Base-by-base conservation (phyloP, 352 stramenopile species). In the Pythium oligandrum region DNA sequence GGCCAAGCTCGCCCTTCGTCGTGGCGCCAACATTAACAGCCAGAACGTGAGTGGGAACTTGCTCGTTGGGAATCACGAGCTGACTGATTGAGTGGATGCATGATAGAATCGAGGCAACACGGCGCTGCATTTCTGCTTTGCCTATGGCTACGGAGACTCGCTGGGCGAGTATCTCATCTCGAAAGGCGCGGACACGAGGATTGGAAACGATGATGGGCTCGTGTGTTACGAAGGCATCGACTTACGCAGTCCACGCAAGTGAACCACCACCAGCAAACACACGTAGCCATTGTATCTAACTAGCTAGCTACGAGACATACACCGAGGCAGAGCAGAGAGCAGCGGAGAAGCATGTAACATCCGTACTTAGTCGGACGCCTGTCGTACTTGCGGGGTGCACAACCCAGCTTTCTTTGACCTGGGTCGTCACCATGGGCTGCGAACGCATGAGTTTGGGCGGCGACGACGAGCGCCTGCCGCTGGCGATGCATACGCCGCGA, bases 71-170 rank as follows among this genome's bases (percentile, higher is more conserved):
- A 26, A 26, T 26, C 17, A 26, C 17, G 17, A 26, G 17, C 17
- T 26, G 17, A 26, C 17, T 26, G 17, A 26, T 26, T 26, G 17
- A 26, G 6, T 51, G 37, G 38, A 52, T 31, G 40, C 12, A 32
- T 4, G 17, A 10, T 42, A 88, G 77, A 68, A 78, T 40, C 78
- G 80, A 57, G 84, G 88, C 30, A 96, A 97, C 59, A 96, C 88
- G 5, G 78, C 86, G 12, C 70, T 97, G 40, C 89, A 96, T 45
- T 96, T 95, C 54, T 96, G 87, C 66, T 96, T 94, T 55, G 75
- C 78, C 17, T 96, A 95, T 56, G 84, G 83, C 31, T 96, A 96
- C 52, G 84, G 79, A 32, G 80, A 93, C 40, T 89, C 79, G n/a
- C 63, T 97, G 6, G 83, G 82, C 33, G 81, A 72, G 44, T 97